These are phyloP conservation scores for Hansenula sp. DNA, from an alignment of 1,139 yeast genomes.

Conservation along the genomic window DNA sequence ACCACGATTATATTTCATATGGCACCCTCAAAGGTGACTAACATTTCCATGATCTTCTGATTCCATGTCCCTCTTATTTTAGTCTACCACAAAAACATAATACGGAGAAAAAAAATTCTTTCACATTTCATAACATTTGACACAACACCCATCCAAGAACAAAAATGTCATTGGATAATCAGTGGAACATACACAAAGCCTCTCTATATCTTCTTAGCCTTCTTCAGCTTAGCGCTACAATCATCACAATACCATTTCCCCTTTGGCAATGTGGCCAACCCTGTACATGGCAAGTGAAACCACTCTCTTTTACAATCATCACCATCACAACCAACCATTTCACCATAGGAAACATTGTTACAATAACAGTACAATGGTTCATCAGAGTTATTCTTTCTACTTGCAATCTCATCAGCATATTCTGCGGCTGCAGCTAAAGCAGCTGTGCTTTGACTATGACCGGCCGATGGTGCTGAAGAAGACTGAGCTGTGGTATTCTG, in stretches of 20 bases:
- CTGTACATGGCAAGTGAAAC: constrained; percentile 97
- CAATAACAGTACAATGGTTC: constrained; percentile 96
- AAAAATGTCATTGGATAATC: no score
- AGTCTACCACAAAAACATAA: no score
- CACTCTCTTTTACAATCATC: constrained; percentile 90
- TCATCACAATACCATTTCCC: constrained; percentile 98
- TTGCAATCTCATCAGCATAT: constrained; percentile 14
- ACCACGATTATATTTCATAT: no score
- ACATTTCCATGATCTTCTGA: neutral
- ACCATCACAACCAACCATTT: constrained; percentile 98
- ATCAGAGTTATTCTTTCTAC: constrained; percentile 23
- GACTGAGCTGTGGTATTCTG: constrained; percentile 3
- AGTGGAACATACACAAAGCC: constrained; percentile 1
- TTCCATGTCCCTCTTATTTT: no score
- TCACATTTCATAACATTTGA: neutral
- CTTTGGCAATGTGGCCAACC: constrained; percentile 83
- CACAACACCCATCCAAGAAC: no score
- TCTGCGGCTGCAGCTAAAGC: constrained; percentile 3
- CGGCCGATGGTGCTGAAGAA: constrained; percentile 4
- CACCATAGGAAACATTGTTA: constrained; percentile 95
- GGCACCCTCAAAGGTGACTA: no score
- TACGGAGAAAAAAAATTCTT: neutral
- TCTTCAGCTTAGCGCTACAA: constrained; percentile 43
- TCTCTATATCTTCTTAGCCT: constrained; percentile 5
- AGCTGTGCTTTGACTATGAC: constrained; percentile 5